Evolutionary conservation across 345 rosid genomes (phyloP).

Genomic region (Aurinia saxatilis): DNA sequence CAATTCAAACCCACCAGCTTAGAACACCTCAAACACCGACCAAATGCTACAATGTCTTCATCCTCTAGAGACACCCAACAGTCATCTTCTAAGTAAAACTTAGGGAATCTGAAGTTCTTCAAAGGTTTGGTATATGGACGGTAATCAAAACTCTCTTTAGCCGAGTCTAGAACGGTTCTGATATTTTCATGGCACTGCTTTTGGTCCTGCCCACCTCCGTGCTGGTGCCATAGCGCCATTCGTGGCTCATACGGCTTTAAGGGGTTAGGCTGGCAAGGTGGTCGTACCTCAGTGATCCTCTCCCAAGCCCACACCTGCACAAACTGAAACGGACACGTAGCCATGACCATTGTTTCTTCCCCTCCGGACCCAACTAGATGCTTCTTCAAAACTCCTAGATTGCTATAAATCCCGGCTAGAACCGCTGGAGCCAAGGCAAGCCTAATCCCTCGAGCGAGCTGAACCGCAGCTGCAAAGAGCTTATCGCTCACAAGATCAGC

Average conservation of each 20-base stretch:
- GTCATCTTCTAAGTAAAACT: conserved; percentile 16
- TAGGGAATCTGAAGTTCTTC: conserved; percentile 10
- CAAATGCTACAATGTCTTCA: conserved; percentile 12
- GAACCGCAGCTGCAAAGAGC: conserved; percentile 37
- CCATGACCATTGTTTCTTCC: not conserved
- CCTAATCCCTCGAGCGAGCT: conserved; percentile 36
- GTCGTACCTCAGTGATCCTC: conserved; percentile 26
- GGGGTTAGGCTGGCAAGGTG: conserved; percentile 20
- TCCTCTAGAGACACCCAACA: conserved; percentile 6
- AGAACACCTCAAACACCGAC: conserved; percentile 14
- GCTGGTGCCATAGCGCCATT: conserved; percentile 29
- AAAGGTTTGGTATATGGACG: too few relatives aligned
- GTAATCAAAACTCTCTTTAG: conserved; percentile 13
- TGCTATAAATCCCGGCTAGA: conserved; percentile 39
- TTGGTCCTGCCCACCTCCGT: not conserved
- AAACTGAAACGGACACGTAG: conserved; percentile 26
- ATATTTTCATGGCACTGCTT: not conserved
- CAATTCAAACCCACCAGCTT: conserved; percentile 17
- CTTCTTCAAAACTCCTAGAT: conserved; percentile 31
- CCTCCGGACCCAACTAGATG: conserved; percentile 11
- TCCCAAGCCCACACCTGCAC: conserved; percentile 44
- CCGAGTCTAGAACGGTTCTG: conserved; percentile 23
- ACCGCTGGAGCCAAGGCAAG: conserved; percentile 44
- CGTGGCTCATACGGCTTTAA: conserved; percentile 26
- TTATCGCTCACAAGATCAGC: not conserved